Evolutionary conservation across 2,329 filamentous ascomycete species (phyloP), one percentile per base, ranked within the genome.

Genomic region (Penicillium sp.): DNA sequence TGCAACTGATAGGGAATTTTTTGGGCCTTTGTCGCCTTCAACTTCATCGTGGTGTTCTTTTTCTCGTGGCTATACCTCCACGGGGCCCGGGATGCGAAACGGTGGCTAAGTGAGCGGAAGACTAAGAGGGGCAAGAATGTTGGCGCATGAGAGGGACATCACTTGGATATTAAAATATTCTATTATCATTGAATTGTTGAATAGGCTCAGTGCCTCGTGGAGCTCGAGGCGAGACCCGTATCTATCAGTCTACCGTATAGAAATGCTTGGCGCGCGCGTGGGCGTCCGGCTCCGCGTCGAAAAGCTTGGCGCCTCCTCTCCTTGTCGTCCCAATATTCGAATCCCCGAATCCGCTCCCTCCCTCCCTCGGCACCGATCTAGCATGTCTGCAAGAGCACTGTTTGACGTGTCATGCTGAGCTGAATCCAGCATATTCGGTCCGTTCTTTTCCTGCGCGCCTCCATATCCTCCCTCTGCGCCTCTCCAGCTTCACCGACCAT

Each of bases 1-100:
- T n/a, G 7, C n/a, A n/a, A 23, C 10, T 16, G 1, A 16, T n/a
- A 67, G 65, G 74, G 81, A 2, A 79, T 84, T 36, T 80, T 83
- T 50, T 79, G 74, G 58, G 79, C 69, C 0, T 86, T 78, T 53
- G 77, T 83, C 14, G 58, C 75, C 1, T 86, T 85, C 56, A 86
- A 87, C 47, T 85, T 81, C 41, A 49, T 60, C 0, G 59, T 73
- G 0, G 72, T 79, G 6, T 79, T 77, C 43, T 23, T 68, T 7
- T 71, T 74, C 48, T 76, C 73, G 0, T 80, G 75, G 74, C 46
- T 79, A 2, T 79, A 78, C 57, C 62, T 81, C 5, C 61, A 64
- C 39, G 66, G 66, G 0, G 33, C 58, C 11, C 49, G 53, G 6
- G 48, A 57, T 34, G 34, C 62, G 19, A 67, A 59, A 49, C 53